phyloP scores from a whole-genome alignment of 805 yeast genomes.

The Candida pini region DNA sequence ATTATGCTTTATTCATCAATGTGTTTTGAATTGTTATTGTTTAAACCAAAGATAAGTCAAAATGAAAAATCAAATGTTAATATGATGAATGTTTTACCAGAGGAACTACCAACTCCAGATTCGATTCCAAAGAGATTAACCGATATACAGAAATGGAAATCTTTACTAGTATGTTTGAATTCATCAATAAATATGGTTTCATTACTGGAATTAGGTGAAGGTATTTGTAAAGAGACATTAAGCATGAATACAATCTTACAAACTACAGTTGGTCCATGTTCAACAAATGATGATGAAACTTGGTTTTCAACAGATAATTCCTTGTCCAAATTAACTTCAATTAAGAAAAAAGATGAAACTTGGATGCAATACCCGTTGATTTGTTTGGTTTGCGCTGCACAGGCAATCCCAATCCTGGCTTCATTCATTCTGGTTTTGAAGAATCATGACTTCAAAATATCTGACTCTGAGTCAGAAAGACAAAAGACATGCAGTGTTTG shows the following conservation, averaged over 20 bases:
- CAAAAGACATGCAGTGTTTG: slow-evolving; percentile 3
- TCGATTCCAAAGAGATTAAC: slow-evolving; percentile 13
- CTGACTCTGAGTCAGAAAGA: not conserved
- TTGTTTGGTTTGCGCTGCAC: slow-evolving; percentile 23
- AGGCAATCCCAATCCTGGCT: slow-evolving; percentile 27
- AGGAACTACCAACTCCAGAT: slow-evolving; percentile 12
- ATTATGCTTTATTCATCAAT: slow-evolving; percentile 25
- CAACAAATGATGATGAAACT: slow-evolving; percentile 9
- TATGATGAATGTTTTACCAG: slow-evolving; percentile 22
- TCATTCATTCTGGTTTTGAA: slow-evolving; percentile 21
- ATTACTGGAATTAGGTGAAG: slow-evolving; percentile 36
- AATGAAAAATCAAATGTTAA: slow-evolving; percentile 15
- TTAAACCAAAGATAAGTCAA: slow-evolving; percentile 25
- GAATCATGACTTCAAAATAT: slow-evolving; percentile 4
- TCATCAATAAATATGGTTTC: slow-evolving; percentile 28
- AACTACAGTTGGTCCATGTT: slow-evolving; percentile 21
- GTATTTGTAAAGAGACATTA: slow-evolving; percentile 23
- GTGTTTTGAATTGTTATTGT: slow-evolving; percentile 31
- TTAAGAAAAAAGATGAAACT: slow-evolving; percentile 29
- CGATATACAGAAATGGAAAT: slow-evolving; percentile 24
- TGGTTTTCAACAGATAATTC: slow-evolving; percentile 11
- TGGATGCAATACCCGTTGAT: slow-evolving; percentile 37
- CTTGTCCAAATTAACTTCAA: slow-evolving; percentile 13
- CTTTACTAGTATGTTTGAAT: slow-evolving; percentile 26
- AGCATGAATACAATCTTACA: slow-evolving; percentile 10